Base-by-base conservation (phyloP, 2,329 filamentous ascomycete genomes). In the Alternaria angustiovoidea region DNA sequence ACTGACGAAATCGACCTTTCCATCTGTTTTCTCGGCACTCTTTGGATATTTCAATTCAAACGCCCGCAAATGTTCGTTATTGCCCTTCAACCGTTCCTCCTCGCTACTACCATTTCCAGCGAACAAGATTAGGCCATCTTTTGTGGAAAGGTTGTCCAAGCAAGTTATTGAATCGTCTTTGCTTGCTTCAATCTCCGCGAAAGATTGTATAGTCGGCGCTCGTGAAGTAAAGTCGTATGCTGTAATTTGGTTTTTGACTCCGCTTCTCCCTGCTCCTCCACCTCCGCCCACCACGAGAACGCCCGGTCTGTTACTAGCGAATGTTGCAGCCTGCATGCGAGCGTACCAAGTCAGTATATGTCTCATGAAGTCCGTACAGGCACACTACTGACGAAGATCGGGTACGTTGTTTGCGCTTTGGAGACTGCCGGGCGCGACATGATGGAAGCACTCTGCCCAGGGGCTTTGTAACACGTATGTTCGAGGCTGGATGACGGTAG, bases 161-260 rank as follows among this genome's bases (percentile, higher is more conserved):
- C 91, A 94, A 66, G 91, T 93, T 59, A 96, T 92, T 57, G 91
- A 96, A 79, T 98, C 94, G 81, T 97, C 94, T 74, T 94, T 88
- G 69, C 91, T 91, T 49, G 97, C 87, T 60, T 93, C 88, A 72
- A 94, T 84, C 68, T 96, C 91, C 65, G 89, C 87, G 22, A 85
- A 82, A n/a, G 77, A 72, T 67, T 90, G 82, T 64, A 88, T 85
- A 18, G 49, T 74, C 51, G 92, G 81, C 48, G 89, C 86, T 57
- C 87, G 83, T 38, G 86, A 88, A 70, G 87, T 88, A n/a, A 89
- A 85, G 75, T 94, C 89, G 64, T 96, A 84, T 14, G 67, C 57
- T 30, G 88, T 89, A 73, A 97, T 93, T 79, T 93, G 93, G 83
- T 97, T 97, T 57, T 89, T 88, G 22, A 97, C 91, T 44, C 93